These are phyloP conservation scores for Penicillium cataractarum DNA, from an alignment of 495 filamentous ascomycete genomes.

Conservation along the genomic window DNA sequence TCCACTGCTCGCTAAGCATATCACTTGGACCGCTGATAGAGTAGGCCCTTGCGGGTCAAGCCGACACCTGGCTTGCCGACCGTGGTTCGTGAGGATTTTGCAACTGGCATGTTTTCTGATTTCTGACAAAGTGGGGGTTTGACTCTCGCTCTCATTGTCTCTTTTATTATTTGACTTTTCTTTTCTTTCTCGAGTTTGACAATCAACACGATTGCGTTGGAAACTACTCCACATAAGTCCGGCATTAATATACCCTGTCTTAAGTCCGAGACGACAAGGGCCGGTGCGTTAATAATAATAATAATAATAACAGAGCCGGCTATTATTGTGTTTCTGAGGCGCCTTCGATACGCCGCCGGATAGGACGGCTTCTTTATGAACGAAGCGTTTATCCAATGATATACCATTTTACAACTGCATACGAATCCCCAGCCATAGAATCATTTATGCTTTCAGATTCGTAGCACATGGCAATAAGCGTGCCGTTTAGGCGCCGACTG, in stretches of 20 bases:
- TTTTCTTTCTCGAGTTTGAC: too few species aligned
- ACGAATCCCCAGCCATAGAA: neutral
- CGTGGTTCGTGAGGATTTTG: conserved; percentile 23
- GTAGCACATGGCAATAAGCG: neutral
- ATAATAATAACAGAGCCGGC: conserved; percentile 1
- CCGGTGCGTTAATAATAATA: conserved; percentile 7
- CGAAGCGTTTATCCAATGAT: neutral
- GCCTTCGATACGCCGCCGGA: neutral
- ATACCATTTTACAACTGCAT: neutral
- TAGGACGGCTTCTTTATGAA: conserved; percentile 7
- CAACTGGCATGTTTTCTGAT: conserved; percentile 13
- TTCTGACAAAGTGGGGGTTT: neutral
- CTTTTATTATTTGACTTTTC: too few species aligned
- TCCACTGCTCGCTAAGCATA: conserved; percentile 38
- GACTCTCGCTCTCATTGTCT: neutral
- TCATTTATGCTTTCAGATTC: neutral
- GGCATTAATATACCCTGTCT: conserved; percentile 1
- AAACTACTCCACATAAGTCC: conserved; percentile 12
- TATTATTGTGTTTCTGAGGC: neutral
- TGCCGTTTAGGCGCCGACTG: neutral
- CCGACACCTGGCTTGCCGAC: conserved; percentile 31
- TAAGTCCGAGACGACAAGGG: conserved; percentile 10
- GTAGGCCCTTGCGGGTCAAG: conserved; percentile 32
- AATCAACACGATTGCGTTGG: conserved; percentile 9
- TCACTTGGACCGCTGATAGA: conserved; percentile 11